Conservation (phyloP, 352 stramenopile genomes). For the Globisporangium echinulatum region DNA sequence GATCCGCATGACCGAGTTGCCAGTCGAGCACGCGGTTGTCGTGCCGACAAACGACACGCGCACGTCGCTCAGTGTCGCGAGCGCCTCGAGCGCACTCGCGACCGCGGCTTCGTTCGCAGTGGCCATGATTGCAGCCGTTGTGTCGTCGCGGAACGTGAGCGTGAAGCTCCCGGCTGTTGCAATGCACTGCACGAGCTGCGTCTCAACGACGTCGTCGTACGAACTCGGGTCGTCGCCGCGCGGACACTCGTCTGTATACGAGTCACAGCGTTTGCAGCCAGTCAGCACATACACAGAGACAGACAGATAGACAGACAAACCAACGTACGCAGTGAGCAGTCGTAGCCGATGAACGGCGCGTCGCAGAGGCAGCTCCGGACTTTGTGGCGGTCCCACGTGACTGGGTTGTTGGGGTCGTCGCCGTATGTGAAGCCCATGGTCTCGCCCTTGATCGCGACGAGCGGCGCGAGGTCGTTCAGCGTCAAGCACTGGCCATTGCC, state of each 20-base stretch:
- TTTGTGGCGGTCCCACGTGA: slow-evolving; percentile 67
- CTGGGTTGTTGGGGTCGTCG: slow-evolving; percentile 52
- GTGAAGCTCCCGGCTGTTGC: slow-evolving; percentile 55
- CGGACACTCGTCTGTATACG: slow-evolving; percentile 44
- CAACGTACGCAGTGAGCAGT: slow-evolving; percentile 56
- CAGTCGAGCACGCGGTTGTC: slow-evolving; percentile 31
- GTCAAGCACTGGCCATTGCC: slow-evolving; percentile 73
- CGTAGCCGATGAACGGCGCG: slow-evolving; percentile 45
- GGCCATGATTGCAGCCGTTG: slow-evolving; percentile 33
- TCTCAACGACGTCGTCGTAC: slow-evolving; percentile 44
- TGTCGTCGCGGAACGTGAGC: slow-evolving; percentile 58
- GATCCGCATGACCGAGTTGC: slow-evolving; percentile 41
- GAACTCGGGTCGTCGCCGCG: slow-evolving; percentile 69
- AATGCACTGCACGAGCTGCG: slow-evolving; percentile 55
- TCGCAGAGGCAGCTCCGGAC: slow-evolving; percentile 71
- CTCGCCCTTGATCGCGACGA: slow-evolving; percentile 49
- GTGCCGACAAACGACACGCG: slow-evolving; percentile 28
- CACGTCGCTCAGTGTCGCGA: slow-evolving; percentile 40
- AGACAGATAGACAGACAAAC: neutral
- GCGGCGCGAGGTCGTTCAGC: slow-evolving; percentile 52
- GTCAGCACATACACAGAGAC: neutral
- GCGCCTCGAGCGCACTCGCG: slow-evolving; percentile 38
- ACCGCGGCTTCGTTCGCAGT: slow-evolving; percentile 27
- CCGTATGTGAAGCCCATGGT: slow-evolving; percentile 51
- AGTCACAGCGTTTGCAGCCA: too few relatives aligned